Percentiles rank a stretch among this genome's conserved stretches.
phyloP scores from a whole-genome alignment of 1,139 yeast species.

The Taiozyma onychis region DNA sequence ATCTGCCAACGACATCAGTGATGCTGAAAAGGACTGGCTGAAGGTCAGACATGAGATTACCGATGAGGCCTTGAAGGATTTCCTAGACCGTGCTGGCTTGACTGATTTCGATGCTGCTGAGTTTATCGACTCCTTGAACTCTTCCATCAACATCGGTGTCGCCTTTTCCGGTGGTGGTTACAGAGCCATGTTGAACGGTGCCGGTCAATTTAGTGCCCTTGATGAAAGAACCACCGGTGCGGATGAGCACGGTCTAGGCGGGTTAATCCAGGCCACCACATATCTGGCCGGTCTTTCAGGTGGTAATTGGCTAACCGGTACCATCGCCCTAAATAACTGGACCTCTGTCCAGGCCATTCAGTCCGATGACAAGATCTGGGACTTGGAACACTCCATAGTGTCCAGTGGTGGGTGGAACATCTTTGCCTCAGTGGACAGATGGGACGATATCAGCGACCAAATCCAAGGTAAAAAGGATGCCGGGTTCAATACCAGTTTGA shows the following conservation, averaged over 20 bases:
- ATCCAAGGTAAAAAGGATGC: constrained; percentile 60
- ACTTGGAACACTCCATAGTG: constrained; percentile 44
- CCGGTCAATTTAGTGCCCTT: constrained; percentile 76
- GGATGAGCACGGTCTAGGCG: constrained; percentile 64
- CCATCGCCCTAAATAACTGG: constrained; percentile 77
- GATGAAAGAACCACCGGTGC: constrained; percentile 67
- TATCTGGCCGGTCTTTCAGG: constrained; percentile 82
- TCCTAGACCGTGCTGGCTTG: constrained; percentile 51
- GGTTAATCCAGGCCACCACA: constrained; percentile 66
- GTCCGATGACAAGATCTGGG: constrained; percentile 56
- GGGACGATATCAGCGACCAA: constrained; percentile 47
- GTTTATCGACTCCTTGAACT: constrained; percentile 38
- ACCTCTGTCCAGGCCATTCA: constrained; percentile 60
- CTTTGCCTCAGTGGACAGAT: constrained; percentile 48
- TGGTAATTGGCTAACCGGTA: constrained; percentile 81
- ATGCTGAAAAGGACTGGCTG: constrained; percentile 30
- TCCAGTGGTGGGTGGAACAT: constrained; percentile 65
- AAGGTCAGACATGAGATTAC: constrained; percentile 46
- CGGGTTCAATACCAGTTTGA: constrained; percentile 70
- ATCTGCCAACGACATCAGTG: constrained; percentile 28
- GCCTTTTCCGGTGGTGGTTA: constrained; percentile 93
- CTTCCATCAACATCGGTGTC: constrained; percentile 51
- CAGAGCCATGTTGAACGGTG: constrained; percentile 88
- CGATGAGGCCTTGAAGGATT: constrained; percentile 46
- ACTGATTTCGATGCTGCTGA: constrained; percentile 50